Conservation (phyloP, 2,329 filamentous ascomycete species). For the Chaetomium sp. region DNA sequence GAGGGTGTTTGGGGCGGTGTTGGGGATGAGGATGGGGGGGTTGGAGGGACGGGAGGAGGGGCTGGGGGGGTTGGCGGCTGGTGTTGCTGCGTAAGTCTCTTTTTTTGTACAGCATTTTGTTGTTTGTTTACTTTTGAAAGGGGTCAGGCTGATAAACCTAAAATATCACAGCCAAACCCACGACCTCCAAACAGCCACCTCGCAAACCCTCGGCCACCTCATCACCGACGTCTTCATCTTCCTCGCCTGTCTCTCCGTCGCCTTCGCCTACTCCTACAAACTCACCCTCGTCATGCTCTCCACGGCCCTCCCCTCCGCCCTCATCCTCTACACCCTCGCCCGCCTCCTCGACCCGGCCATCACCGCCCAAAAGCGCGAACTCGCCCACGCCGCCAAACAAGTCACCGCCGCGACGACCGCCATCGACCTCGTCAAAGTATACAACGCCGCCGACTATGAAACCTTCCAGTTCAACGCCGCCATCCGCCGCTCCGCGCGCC, state of each 20-base stretch:
- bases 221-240: slow-evolving; percentile 59
- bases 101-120: neutral
- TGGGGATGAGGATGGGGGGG: slow-evolving; percentile 69
- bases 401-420: slow-evolving; percentile 62
- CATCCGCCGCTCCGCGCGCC: slow-evolving; percentile 51
- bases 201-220: slow-evolving; percentile 69
- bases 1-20: slow-evolving; percentile 58
- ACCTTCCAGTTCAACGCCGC: slow-evolving; percentile 55
- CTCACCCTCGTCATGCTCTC: slow-evolving; percentile 74
- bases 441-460: slow-evolving; percentile 69
- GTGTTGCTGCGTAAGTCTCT: slow-evolving; percentile 62
- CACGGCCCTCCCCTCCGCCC: slow-evolving; percentile 60
- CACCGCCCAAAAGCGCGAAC: slow-evolving; percentile 58
- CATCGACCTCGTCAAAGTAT: slow-evolving; percentile 82
- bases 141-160: neutral
- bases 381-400: slow-evolving; percentile 65
- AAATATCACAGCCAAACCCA: slow-evolving; percentile 58
- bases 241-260: slow-evolving; percentile 60
- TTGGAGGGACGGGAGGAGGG: slow-evolving; percentile 71
- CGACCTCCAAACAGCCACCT: slow-evolving; percentile 74
- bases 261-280: slow-evolving; percentile 76
- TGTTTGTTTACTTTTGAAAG: neutral
- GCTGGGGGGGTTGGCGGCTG: slow-evolving; percentile 61
- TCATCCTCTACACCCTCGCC: slow-evolving; percentile 55
- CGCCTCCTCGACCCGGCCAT: slow-evolving; percentile 58